Conservation (phyloP, 441 rosid species). For the Adansonia gregorii region DNA sequence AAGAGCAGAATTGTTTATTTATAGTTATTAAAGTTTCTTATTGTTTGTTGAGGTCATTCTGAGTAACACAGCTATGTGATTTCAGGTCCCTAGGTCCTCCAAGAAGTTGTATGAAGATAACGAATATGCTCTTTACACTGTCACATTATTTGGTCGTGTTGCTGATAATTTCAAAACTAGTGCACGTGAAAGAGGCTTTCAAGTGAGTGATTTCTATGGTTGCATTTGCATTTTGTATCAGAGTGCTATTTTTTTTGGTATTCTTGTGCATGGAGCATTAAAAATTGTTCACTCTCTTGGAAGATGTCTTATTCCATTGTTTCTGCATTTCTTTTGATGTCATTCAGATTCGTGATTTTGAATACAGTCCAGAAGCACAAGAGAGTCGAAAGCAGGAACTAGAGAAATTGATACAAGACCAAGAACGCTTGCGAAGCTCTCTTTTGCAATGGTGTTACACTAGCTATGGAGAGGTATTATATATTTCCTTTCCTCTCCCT, state of each 20-base stretch:
- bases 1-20: background rate
- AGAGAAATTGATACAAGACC: conserved; percentile 73
- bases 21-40: conserved; percentile 2
- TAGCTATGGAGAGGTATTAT: conserved; percentile 87
- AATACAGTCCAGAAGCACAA: conserved; percentile 85
- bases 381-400: conserved; percentile 83
- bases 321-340: conserved; percentile 24
- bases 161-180: conserved; percentile 82
- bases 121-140: conserved; percentile 95
- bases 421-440: conserved; percentile 77
- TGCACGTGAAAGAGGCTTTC: conserved; percentile 87
- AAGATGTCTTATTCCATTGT: conserved; percentile 24
- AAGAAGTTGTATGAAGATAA: conserved; percentile 90
- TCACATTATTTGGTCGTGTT: conserved; percentile 79
- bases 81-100: conserved; percentile 94
- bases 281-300: background rate
- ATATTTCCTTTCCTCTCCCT: background rate
- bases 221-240: conserved; percentile 15
- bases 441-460: conserved; percentile 98
- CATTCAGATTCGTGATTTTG: conserved; percentile 86
- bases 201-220: conserved; percentile 57
- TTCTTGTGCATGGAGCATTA: background rate
- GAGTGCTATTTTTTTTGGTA: background rate
- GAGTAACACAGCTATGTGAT: conserved; percentile 28
- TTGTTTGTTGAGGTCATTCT: conserved; percentile 12